These are phyloP conservation scores for Polyporus arcularius DNA, from an alignment of 768 basidiomycete species.

Conservation along the genomic window DNA sequence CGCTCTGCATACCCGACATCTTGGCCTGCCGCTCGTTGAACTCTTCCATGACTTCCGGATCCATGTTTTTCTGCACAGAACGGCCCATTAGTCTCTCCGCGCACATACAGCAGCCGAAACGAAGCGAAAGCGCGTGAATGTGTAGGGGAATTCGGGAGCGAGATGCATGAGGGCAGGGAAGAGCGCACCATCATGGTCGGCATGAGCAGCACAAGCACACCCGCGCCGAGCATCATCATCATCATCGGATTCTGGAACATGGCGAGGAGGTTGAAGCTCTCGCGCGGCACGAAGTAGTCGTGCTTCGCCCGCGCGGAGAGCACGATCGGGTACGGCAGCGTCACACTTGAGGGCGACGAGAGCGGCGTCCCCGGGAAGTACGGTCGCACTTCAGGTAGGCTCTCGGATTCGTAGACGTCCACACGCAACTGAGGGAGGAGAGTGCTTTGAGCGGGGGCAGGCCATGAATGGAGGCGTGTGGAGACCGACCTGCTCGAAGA, in stretches of 20 bases:
- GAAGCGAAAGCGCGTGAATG: too few species aligned
- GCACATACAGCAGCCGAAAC: too few species aligned
- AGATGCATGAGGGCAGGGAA: too few species aligned
- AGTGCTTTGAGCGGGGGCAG: slow-evolving; percentile 6
- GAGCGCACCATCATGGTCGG: slow-evolving; percentile 71
- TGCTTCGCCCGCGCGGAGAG: slow-evolving; percentile 57
- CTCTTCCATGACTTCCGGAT: slow-evolving; percentile 67
- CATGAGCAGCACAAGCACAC: slow-evolving; percentile 66
- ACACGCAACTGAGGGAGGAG: slow-evolving; percentile 56
- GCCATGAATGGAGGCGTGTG: background rate
- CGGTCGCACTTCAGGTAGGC: slow-evolving; percentile 55
- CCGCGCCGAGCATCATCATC: slow-evolving; percentile 71
- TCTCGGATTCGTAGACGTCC: slow-evolving; percentile 53
- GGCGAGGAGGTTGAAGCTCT: slow-evolving; percentile 71
- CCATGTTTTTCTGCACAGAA: slow-evolving; percentile 67
- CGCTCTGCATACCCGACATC: slow-evolving; percentile 54
- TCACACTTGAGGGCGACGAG: slow-evolving; percentile 52
- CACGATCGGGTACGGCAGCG: slow-evolving; percentile 62
- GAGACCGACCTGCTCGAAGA: slow-evolving; percentile 65
- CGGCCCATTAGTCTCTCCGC: slow-evolving; percentile 43
- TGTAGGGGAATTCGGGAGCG: too few species aligned
- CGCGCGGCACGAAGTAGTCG: slow-evolving; percentile 64
- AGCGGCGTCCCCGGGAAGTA: slow-evolving; percentile 71
- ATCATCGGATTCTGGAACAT: slow-evolving; percentile 89
- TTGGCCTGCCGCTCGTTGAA: slow-evolving; percentile 62